Percentiles rank a stretch among this genome's conserved stretches.
phyloP scores from a whole-genome alignment of 305 asterid genomes.

The Lippia alba region DNA sequence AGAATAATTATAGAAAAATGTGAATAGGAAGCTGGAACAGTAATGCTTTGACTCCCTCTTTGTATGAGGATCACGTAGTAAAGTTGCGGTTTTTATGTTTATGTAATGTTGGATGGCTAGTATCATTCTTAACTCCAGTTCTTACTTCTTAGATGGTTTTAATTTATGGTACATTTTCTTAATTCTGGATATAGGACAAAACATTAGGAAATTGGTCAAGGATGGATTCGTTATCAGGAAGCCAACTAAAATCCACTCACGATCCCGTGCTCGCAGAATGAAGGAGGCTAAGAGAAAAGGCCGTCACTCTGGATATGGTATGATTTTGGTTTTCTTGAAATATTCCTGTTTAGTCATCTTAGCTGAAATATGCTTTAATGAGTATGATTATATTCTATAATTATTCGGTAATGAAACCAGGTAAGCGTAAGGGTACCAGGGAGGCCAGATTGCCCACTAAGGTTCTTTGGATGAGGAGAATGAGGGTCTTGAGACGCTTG shows the following conservation, averaged over 20 bases:
- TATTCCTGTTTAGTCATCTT: neutral
- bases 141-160: neutral
- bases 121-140: neutral
- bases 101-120: neutral
- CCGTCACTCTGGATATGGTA: slow-evolving; percentile 80
- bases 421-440: slow-evolving; percentile 95
- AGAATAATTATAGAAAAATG: neutral
- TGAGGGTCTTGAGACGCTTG: slow-evolving; percentile 90
- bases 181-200: slow-evolving; percentile 49
- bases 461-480: slow-evolving; percentile 90
- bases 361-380: neutral
- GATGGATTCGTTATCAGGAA: slow-evolving; percentile 78
- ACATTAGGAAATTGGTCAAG: slow-evolving; percentile 69
- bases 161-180: neutral
- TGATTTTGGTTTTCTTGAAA: neutral
- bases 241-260: slow-evolving; percentile 75
- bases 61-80: neutral
- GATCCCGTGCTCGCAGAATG: slow-evolving; percentile 81
- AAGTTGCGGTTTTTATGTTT: neutral
- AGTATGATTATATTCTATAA: neutral
- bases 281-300: slow-evolving; percentile 84
- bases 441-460: slow-evolving; percentile 95
- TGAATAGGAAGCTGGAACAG: neutral
- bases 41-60: neutral
- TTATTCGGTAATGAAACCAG: slow-evolving; percentile 36